phyloP scores from a whole-genome alignment of 495 filamentous ascomycete species.

The Xylaria venustula region DNA sequence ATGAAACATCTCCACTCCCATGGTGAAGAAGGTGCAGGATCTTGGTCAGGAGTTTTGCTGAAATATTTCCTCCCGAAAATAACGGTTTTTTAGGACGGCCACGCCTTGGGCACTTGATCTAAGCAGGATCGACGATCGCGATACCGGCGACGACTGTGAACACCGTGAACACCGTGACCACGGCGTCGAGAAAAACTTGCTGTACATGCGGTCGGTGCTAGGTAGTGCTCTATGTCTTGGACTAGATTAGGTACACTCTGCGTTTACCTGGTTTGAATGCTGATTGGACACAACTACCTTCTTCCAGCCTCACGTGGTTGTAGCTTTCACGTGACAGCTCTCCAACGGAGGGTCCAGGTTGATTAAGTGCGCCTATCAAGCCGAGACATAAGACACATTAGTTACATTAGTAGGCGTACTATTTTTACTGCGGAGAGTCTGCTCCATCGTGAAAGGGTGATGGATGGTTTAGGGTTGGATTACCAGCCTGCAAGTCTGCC shows the following conservation, averaged over 20 bases:
- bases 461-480: too few relatives aligned
- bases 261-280: background rate
- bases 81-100: background rate
- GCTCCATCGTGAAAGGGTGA: too few relatives aligned
- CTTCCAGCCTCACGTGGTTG: constrained; percentile 6
- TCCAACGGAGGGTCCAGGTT: too few relatives aligned
- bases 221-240: too few relatives aligned
- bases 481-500: background rate
- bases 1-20: background rate
- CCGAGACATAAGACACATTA: too few relatives aligned
- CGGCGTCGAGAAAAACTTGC: too few relatives aligned
- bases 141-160: background rate
- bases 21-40: background rate
- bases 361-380: too few relatives aligned
- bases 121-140: background rate
- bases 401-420: too few relatives aligned
- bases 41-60: background rate
- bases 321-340: background rate
- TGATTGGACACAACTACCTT: constrained; percentile 1
- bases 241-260: background rate
- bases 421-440: too few relatives aligned
- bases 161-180: too few relatives aligned
- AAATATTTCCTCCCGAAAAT: background rate
- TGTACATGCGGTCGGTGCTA: too few relatives aligned
- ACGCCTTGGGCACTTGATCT: constrained; percentile 1